Conservation (phyloP, 345 rosid species). For the Passiflora organensis region DNA sequence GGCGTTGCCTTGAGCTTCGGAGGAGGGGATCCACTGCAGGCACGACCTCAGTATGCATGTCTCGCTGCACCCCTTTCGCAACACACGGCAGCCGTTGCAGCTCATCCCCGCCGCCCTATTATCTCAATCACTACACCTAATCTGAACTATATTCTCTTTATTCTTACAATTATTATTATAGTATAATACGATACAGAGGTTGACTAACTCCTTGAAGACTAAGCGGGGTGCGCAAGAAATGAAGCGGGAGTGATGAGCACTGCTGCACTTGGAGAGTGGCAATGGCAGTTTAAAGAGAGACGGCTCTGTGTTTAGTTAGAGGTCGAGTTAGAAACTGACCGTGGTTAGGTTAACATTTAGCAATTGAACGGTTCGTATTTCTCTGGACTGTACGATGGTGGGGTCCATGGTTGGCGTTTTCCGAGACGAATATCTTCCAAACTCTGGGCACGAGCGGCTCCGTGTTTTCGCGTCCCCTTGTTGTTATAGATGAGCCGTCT, state of each 20-base stretch:
- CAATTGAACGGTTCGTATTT: conserved; percentile 23
- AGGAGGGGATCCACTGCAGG: conserved; percentile 23
- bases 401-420: conserved; percentile 13
- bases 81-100: conserved; percentile 35
- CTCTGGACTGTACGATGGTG: conserved; percentile 1
- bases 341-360: conserved; percentile 29
- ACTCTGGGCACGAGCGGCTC: conserved; percentile 77
- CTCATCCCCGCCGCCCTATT: conserved; percentile 23
- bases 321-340: conserved; percentile 29
- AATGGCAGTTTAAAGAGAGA: not conserved
- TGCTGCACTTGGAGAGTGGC: conserved; percentile 6
- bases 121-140: no score
- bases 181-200: not conserved
- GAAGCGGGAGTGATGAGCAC: not conserved
- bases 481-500: conserved; percentile 5
- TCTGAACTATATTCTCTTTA: no score
- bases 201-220: not conserved
- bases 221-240: not conserved
- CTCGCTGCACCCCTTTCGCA: conserved; percentile 38
- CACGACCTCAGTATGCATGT: conserved; percentile 26
- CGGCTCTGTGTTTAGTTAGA: not conserved
- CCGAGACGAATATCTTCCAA: conserved; percentile 48
- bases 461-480: conserved; percentile 56
- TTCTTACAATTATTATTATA: not conserved
- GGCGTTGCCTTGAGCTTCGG: conserved; percentile 34